Percentiles rank a stretch among this genome's conserved stretches.
These are phyloP conservation scores for Plasmodium gallinaceum DNA, from an alignment of 169 alveolate species.

Conservation along the genomic window DNA sequence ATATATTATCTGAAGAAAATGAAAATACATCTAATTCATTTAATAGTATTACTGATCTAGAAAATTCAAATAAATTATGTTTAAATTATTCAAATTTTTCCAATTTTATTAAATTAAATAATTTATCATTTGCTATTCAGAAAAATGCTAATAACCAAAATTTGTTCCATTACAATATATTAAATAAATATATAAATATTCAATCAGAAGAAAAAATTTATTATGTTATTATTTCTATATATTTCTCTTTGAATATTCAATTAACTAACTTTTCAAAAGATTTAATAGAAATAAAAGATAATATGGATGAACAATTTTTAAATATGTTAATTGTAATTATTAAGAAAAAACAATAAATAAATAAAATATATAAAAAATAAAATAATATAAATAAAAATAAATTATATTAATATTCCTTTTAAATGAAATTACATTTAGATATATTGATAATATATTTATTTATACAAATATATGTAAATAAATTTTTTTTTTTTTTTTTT, in stretches of 20 bases:
- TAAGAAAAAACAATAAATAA: not conserved
- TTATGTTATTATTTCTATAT: conserved; percentile 33
- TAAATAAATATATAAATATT: conserved; percentile 52
- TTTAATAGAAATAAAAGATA: conserved; percentile 14
- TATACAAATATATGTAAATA: not conserved
- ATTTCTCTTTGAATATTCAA: conserved; percentile 51
- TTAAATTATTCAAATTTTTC: conserved; percentile 28
- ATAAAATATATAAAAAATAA: not conserved
- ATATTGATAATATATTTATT: conserved; percentile 8
- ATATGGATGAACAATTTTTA: conserved; percentile 30
- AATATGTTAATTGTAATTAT: conserved; percentile 33
- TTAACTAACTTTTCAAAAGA: conserved; percentile 10
- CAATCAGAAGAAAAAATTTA: conserved; percentile 57
- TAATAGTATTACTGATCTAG: conserved; percentile 7
- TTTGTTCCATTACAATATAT: conserved; percentile 16
- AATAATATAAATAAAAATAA: no score
- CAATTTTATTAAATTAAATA: conserved; percentile 27
- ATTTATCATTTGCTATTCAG: conserved; percentile 17
- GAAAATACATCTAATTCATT: not conserved
- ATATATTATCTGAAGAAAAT: conserved; percentile 26
- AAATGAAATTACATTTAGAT: not conserved
- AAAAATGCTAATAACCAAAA: conserved; percentile 16
- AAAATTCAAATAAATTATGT: not conserved
- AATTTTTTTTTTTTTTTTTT: not conserved
- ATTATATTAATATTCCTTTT: not conserved